A percentile compares a stretch with the other conserved stretches of the same genome.
Conservation (phyloP, 257 asterid genomes). For the Nicotiana paniculata region DNA sequence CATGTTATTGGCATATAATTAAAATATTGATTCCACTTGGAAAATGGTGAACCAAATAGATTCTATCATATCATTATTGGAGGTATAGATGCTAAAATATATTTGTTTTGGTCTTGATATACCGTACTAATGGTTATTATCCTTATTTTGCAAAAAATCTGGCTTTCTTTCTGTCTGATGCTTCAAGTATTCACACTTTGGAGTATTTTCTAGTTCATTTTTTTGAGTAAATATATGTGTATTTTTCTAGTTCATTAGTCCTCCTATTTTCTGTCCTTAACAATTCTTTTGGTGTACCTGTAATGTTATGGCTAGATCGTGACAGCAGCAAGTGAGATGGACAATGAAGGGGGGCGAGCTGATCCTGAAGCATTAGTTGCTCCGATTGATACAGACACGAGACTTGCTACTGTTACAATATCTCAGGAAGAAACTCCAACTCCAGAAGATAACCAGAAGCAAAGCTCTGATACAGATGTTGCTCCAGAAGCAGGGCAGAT, state of each 20-base stretch:
- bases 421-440: constrained; percentile 64
- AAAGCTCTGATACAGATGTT: constrained; percentile 50
- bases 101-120: neutral
- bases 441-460: constrained; percentile 62
- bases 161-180: neutral
- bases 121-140: neutral
- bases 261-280: neutral
- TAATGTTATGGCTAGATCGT: constrained; percentile 27
- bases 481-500: constrained; percentile 64
- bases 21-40: neutral
- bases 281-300: neutral
- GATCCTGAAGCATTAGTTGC: constrained; percentile 46
- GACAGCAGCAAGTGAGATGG: constrained; percentile 50
- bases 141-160: neutral
- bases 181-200: neutral
- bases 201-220: neutral
- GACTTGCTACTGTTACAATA: constrained; percentile 35
- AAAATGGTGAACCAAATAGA: neutral
- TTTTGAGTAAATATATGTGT: too few species aligned
- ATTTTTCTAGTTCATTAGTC: neutral
- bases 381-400: constrained; percentile 45
- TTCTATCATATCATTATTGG: neutral
- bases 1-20: neutral
- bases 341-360: constrained; percentile 42
- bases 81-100: neutral